Conservation (phyloP, 306 rosid species). For the Lathyrus sativus region DNA sequence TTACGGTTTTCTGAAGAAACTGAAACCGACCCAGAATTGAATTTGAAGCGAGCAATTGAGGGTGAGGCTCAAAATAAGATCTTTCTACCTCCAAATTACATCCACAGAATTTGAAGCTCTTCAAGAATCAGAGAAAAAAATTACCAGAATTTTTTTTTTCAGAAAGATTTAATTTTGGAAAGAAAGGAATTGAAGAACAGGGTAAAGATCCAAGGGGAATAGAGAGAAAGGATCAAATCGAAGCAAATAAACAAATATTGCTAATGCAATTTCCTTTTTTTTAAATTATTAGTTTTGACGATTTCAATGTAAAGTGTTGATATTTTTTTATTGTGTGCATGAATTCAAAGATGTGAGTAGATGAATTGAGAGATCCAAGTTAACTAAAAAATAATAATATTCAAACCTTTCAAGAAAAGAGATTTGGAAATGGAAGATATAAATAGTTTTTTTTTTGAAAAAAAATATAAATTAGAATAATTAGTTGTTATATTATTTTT, state of each 20-base stretch:
- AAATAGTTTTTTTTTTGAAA: neutral
- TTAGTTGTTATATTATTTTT: neutral
- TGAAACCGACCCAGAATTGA: constrained; percentile 41
- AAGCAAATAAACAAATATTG: constrained; percentile 37
- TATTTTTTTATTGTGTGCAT: neutral
- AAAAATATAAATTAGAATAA: too few relatives aligned
- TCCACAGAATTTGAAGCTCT: constrained; percentile 32
- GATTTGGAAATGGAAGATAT: neutral
- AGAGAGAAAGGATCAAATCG: constrained; percentile 34
- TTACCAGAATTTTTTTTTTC: neutral
- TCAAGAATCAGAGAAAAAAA: constrained; percentile 17
- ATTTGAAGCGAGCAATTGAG: constrained; percentile 11
- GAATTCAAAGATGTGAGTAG: constrained; percentile 14
- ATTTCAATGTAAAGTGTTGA: constrained; percentile 23
- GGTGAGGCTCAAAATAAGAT: constrained; percentile 32
- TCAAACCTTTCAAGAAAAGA: neutral
- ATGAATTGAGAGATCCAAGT: constrained; percentile 12
- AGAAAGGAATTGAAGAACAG: constrained; percentile 16
- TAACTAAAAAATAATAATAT: constrained; percentile 13
- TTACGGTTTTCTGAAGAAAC: constrained; percentile 19
- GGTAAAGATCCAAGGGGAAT: constrained; percentile 18
- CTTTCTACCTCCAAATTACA: constrained; percentile 25
- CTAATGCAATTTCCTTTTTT: constrained; percentile 32
- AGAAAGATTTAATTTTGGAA: neutral
- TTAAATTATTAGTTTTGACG: constrained; percentile 21